A percentile compares a stretch with the other conserved stretches of the same genome.
Conservation (phyloP, 2,329 filamentous ascomycete species). For the Fusarium ambrosium region DNA sequence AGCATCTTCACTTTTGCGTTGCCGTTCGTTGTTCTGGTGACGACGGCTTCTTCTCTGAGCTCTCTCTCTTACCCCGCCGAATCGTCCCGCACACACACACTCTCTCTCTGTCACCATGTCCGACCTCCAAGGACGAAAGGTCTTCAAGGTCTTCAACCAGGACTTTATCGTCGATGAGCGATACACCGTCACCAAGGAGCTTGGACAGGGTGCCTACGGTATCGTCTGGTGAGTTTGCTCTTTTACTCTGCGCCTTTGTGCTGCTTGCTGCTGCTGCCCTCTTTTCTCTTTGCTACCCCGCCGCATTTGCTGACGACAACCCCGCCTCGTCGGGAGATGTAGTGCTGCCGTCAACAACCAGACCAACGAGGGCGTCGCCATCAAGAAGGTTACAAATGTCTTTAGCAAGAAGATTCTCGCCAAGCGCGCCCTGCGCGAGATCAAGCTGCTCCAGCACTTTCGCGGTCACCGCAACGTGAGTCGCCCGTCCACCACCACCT, state of each 20-base stretch:
- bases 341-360: slow-evolving; percentile 94
- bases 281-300: slow-evolving; percentile 43
- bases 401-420: slow-evolving; percentile 99
- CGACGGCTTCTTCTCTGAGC: slow-evolving; percentile 10
- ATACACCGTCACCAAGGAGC: slow-evolving; percentile 98
- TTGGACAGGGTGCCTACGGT: slow-evolving; percentile 97
- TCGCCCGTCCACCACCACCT: slow-evolving; percentile 27
- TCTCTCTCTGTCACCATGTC: slow-evolving; percentile 49
- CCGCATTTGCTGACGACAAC: slow-evolving; percentile 46
- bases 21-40: not conserved
- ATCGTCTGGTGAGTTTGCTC: slow-evolving; percentile 85
- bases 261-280: slow-evolving; percentile 19
- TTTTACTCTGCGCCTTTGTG: slow-evolving; percentile 16
- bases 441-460: slow-evolving; percentile 99
- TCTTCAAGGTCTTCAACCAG: slow-evolving; percentile 99
- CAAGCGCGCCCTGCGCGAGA: slow-evolving; percentile 97
- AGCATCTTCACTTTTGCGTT: slow-evolving; percentile 2
- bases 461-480: slow-evolving; percentile 87
- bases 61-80: slow-evolving; percentile 33
- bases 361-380: slow-evolving; percentile 92
- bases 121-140: slow-evolving; percentile 75
- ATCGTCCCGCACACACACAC: slow-evolving; percentile 26
- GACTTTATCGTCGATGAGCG: slow-evolving; percentile 99
- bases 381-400: slow-evolving; percentile 99
- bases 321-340: slow-evolving; percentile 45